These are phyloP conservation scores for Claviceps sp. DNA, from an alignment of 2,329 filamentous ascomycete species.

Conservation along the genomic window DNA sequence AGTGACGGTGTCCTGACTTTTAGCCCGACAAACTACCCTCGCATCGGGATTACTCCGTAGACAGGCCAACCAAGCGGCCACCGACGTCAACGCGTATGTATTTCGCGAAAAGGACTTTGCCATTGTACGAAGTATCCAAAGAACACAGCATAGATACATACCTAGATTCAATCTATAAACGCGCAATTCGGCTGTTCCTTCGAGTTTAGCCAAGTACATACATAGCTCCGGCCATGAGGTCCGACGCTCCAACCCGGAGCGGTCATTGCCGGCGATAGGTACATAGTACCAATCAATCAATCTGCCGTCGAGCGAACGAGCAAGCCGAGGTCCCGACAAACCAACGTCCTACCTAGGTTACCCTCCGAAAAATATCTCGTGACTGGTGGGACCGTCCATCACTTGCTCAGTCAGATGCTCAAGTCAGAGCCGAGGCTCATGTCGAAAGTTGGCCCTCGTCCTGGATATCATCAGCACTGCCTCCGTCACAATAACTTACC, in stretches of 20 bases:
- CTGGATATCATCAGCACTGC: too few relatives aligned
- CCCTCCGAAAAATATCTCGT: not conserved
- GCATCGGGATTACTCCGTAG: not conserved
- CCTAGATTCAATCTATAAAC: not conserved
- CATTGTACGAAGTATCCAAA: not conserved
- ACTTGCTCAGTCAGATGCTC: not conserved
- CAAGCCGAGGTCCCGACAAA: too few relatives aligned
- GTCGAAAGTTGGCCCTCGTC: too few relatives aligned
- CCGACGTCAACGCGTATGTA: not conserved
- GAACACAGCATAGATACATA: not conserved
- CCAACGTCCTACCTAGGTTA: not conserved
- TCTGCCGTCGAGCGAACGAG: too few relatives aligned
- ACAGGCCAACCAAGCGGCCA: conserved; percentile 7
- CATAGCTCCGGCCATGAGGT: not conserved
- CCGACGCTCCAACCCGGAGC: too few relatives aligned
- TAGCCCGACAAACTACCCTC: not conserved
- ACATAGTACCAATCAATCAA: too few relatives aligned
- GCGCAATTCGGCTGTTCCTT: not conserved
- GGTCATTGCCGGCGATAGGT: too few relatives aligned
- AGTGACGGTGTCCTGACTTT: too few relatives aligned
- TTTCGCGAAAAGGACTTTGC: not conserved
- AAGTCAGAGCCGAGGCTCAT: not conserved
- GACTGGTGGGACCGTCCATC: not conserved
- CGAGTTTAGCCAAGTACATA: not conserved
- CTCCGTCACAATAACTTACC: too few relatives aligned